These are phyloP conservation scores for Eucalyptus marginata DNA, from an alignment of 345 rosid genomes.

Conservation along the genomic window DNA sequence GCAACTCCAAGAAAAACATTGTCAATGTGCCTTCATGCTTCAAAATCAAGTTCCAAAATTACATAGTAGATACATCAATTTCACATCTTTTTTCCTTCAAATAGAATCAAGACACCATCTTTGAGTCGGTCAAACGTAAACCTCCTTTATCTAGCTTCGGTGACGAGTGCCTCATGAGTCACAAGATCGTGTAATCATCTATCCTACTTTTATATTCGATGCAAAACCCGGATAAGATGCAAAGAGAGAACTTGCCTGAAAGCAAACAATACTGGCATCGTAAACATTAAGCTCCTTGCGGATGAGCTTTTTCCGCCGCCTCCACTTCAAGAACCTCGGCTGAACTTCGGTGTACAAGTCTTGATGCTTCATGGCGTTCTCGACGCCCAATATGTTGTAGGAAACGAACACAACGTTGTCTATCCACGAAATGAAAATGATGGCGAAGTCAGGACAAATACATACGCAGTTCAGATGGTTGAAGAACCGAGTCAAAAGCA, in stretches of 20 bases:
- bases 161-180: neutral
- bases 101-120: neutral
- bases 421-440: constrained; percentile 3
- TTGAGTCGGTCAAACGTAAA: neutral
- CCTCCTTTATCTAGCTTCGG: neutral
- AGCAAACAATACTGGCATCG: constrained; percentile 52
- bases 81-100: neutral
- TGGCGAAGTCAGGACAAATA: neutral
- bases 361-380: constrained; percentile 55
- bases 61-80: neutral
- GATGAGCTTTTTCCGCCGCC: constrained; percentile 47
- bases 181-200: neutral
- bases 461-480: neutral
- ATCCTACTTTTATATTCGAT: neutral
- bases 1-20: neutral
- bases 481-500: neutral
- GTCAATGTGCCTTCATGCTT: neutral
- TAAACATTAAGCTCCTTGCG: constrained; percentile 44
- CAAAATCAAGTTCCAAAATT: neutral
- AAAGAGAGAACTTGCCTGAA: constrained; percentile 42
- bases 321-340: constrained; percentile 40
- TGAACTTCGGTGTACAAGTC: constrained; percentile 39
- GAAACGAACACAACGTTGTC: constrained; percentile 58
- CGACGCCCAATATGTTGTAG: constrained; percentile 63
- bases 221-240: neutral